phyloP scores from a whole-genome alignment of 106 monocot genomes.

The Xerophyta viscosa region DNA sequence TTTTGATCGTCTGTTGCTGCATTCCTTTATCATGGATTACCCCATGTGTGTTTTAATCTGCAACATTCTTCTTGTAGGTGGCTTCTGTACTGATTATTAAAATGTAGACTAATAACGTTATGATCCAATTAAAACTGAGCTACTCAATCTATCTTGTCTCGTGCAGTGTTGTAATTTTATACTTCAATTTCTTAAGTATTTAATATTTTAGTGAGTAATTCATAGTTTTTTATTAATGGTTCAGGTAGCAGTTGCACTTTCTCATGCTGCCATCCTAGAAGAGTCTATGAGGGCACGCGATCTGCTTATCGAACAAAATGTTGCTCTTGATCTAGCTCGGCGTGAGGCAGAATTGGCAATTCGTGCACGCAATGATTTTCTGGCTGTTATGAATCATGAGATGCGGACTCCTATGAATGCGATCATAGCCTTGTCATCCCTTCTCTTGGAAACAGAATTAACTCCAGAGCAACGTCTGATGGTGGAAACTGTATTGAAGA shows the following conservation, averaged over 20 bases:
- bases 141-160: too few species aligned
- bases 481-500: slow-evolving; percentile 85
- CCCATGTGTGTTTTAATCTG: too few species aligned
- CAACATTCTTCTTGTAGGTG: too few species aligned
- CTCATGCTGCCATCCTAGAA: slow-evolving; percentile 94
- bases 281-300: slow-evolving; percentile 96
- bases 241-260: slow-evolving; percentile 97
- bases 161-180: too few species aligned
- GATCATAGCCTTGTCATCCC: slow-evolving; percentile 64
- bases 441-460: slow-evolving; percentile 85
- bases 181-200: too few species aligned
- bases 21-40: too few species aligned
- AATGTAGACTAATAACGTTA: too few species aligned
- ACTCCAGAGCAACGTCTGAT: slow-evolving; percentile 75
- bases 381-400: slow-evolving; percentile 97
- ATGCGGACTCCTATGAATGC: slow-evolving; percentile 87
- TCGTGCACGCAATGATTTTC: slow-evolving; percentile 88
- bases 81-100: too few species aligned
- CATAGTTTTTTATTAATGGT: slow-evolving; percentile 3
- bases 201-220: too few species aligned
- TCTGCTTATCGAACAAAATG: slow-evolving; percentile 88
- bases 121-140: too few species aligned
- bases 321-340: slow-evolving; percentile 83
- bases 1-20: too few species aligned
- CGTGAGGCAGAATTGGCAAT: slow-evolving; percentile 90